phyloP scores from a whole-genome alignment of 345 rosid species.

The Gossypium mustelinum region DNA sequence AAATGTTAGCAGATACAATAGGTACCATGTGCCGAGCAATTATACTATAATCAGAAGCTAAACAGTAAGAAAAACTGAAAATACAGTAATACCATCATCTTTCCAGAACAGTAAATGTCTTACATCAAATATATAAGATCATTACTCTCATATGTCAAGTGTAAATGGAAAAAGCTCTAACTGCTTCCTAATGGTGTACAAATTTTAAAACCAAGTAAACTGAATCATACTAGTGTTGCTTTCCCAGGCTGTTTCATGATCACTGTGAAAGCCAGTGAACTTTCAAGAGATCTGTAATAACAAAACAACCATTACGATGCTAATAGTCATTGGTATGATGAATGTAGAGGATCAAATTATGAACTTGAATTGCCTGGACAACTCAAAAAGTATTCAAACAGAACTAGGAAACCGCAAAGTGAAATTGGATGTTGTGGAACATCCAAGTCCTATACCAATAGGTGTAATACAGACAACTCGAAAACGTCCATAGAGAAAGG shows the following conservation, averaged over 20 bases:
- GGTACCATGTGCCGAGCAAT: neutral
- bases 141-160: neutral
- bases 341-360: neutral
- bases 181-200: neutral
- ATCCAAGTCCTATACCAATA: neutral
- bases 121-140: neutral
- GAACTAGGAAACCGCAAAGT: neutral
- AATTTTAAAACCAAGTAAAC: neutral
- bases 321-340: neutral
- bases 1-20: conserved; percentile 10
- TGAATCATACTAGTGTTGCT: neutral
- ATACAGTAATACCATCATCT: neutral
- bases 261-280: conserved; percentile 4
- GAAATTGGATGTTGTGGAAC: neutral
- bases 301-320: neutral
- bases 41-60: neutral
- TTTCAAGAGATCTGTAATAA: conserved; percentile 8
- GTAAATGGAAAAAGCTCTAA: neutral
- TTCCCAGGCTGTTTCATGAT: neutral
- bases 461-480: neutral
- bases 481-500: neutral
- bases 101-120: neutral
- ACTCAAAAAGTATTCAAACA: neutral
- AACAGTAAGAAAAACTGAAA: neutral
- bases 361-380: neutral